A percentile compares a stretch with the other conserved stretches of the same genome.
Evolutionary conservation across 2,329 filamentous ascomycete species (phyloP).

Genomic region (Fusarium paranaense): DNA sequence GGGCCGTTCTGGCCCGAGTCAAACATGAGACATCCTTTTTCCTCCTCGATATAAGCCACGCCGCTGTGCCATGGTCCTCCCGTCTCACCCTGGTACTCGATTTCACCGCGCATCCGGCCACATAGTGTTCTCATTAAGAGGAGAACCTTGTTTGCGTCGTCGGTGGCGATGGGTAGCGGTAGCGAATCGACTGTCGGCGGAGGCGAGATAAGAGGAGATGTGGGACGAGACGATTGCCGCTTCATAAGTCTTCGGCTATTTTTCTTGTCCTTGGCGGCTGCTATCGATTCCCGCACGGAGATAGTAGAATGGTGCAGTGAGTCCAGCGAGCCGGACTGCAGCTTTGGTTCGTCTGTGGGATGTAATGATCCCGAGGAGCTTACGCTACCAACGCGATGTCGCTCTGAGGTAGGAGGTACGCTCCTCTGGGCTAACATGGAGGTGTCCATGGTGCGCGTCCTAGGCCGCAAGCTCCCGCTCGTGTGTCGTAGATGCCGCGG

Average conservation of each 20-base stretch:
- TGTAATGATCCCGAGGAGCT: slow-evolving; percentile 70
- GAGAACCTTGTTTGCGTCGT: slow-evolving; percentile 78
- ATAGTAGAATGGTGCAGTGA: slow-evolving; percentile 57
- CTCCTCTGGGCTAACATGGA: slow-evolving; percentile 61
- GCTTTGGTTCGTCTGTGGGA: slow-evolving; percentile 61
- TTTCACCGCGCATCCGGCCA: slow-evolving; percentile 82
- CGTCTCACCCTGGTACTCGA: slow-evolving; percentile 76
- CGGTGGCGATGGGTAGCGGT: slow-evolving; percentile 69
- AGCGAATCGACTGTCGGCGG: slow-evolving; percentile 71
- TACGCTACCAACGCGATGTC: slow-evolving; percentile 77
- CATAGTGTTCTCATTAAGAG: slow-evolving; percentile 82
- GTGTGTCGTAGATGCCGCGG: slow-evolving; percentile 50
- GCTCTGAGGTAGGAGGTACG: slow-evolving; percentile 56
- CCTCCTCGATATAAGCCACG: slow-evolving; percentile 83
- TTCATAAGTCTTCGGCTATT: slow-evolving; percentile 66
- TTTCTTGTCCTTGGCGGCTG: slow-evolving; percentile 56
- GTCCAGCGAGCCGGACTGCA: slow-evolving; percentile 54
- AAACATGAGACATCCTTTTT: slow-evolving; percentile 79
- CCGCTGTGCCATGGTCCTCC: slow-evolving; percentile 75
- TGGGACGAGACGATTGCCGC: slow-evolving; percentile 66
- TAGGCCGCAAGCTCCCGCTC: slow-evolving; percentile 58
- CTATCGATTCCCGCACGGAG: slow-evolving; percentile 50
- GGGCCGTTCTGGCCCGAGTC: slow-evolving; percentile 75
- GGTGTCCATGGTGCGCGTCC: slow-evolving; percentile 70
- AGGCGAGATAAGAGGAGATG: slow-evolving; percentile 66